Conservation (phyloP, 495 filamentous ascomycete genomes). For the Chaetomium cochliodes region DNA sequence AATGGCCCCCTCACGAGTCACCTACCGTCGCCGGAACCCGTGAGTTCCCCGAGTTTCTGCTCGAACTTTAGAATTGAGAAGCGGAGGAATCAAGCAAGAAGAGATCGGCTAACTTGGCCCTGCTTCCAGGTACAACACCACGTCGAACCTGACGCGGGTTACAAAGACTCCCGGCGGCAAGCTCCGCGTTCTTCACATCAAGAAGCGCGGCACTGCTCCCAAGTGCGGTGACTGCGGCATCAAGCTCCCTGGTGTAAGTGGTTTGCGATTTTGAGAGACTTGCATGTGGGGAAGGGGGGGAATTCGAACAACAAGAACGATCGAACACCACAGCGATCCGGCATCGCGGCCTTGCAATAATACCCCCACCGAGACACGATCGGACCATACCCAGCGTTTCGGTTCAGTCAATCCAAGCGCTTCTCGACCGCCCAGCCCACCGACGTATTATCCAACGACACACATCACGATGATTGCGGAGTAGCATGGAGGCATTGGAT, state of each 20-base stretch:
- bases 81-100: slow-evolving; percentile 16
- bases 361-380: neutral
- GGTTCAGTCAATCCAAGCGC: neutral
- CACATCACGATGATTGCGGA: neutral
- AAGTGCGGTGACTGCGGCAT: slow-evolving; percentile 99
- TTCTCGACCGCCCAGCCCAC: neutral
- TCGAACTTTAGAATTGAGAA: slow-evolving; percentile 11
- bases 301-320: slow-evolving; percentile 7
- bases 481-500: neutral
- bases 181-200: slow-evolving; percentile 94
- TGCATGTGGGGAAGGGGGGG: slow-evolving; percentile 11
- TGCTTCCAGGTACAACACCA: slow-evolving; percentile 82
- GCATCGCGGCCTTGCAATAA: neutral
- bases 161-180: slow-evolving; percentile 94
- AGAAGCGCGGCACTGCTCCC: slow-evolving; percentile 93
- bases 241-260: slow-evolving; percentile 91
- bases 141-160: slow-evolving; percentile 93
- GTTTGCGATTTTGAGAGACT: slow-evolving; percentile 2
- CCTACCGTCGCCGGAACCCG: slow-evolving; percentile 85
- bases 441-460: neutral
- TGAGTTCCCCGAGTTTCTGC: slow-evolving; percentile 53
- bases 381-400: neutral
- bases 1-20: slow-evolving; percentile 58
- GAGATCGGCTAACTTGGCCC: slow-evolving; percentile 28
- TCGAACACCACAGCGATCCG: slow-evolving; percentile 6